phyloP scores from a whole-genome alignment of 441 rosid genomes.

The Bruguiera hainesii region DNA sequence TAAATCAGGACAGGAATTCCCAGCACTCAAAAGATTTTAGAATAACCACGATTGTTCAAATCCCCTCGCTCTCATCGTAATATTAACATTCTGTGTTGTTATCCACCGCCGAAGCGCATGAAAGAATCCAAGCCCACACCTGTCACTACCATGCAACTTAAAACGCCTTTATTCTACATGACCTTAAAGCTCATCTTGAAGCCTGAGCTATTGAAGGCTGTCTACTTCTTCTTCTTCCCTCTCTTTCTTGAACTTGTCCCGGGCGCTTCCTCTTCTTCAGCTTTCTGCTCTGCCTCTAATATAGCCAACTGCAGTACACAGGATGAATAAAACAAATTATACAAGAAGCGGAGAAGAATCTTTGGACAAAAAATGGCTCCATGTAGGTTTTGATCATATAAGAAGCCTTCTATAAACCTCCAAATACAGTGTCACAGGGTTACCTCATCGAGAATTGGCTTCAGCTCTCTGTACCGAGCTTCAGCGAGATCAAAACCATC shows the following conservation, averaged over 20 bases:
- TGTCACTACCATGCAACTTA: too few species aligned
- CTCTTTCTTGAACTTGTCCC: conserved; percentile 72
- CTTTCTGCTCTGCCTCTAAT: conserved; percentile 94
- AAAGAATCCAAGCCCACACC: too few species aligned
- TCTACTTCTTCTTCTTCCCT: conserved; percentile 46
- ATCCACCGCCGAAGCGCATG: too few species aligned
- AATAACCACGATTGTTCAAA: too few species aligned
- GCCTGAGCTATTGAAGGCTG: neutral
- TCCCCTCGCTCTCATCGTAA: too few species aligned
- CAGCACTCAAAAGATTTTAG: too few species aligned
- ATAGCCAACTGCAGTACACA: conserved; percentile 54
- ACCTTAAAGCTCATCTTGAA: neutral
- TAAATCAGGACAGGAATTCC: too few species aligned
- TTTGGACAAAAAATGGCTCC: neutral
- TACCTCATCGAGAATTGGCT: conserved; percentile 96
- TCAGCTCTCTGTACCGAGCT: conserved; percentile 79
- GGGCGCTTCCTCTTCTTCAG: conserved; percentile 83
- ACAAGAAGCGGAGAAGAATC: neutral
- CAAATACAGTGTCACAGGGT: conserved; percentile 11
- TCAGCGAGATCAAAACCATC: conserved; percentile 98
- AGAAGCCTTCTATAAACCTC: neutral
- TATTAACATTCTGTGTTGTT: too few species aligned
- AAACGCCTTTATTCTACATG: neutral
- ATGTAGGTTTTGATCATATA: neutral
- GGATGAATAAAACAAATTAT: neutral